Evolutionary conservation across 1,284 basidiomycete species (phyloP).

Genomic region (Cystobasidium slooffiae): DNA sequence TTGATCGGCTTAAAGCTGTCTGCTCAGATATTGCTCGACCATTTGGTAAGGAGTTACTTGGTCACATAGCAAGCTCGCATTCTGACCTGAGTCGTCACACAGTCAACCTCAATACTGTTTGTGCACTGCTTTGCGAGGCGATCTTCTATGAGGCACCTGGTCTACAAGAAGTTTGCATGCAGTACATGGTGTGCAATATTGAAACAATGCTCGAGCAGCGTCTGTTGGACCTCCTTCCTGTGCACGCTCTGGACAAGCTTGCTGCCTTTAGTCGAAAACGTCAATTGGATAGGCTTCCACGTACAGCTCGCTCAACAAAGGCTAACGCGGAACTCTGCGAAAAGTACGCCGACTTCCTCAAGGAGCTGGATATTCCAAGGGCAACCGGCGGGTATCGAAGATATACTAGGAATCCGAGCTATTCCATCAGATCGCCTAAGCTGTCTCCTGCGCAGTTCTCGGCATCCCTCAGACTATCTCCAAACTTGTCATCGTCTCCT

Average conservation of each 20-base stretch:
- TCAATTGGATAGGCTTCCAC: conserved; percentile 71
- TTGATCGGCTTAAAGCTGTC: conserved; percentile 80
- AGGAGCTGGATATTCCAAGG: conserved; percentile 75
- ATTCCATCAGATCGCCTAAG: conserved; percentile 61
- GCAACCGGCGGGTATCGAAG: conserved; percentile 63
- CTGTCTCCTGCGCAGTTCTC: conserved; percentile 60
- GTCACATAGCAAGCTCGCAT: background rate
- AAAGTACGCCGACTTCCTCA: conserved; percentile 76
- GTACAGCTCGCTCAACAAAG: conserved; percentile 65
- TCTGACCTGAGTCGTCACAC: conserved; percentile 46
- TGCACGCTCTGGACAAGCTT: conserved; percentile 71
- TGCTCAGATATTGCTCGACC: conserved; percentile 75
- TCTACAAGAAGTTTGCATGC: conserved; percentile 74
- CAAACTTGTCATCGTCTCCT: conserved; percentile 38
- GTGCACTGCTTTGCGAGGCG: conserved; percentile 80
- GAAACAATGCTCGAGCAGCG: conserved; percentile 84
- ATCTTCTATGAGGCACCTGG: conserved; percentile 74
- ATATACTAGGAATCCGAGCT: conserved; percentile 45
- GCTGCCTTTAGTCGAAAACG: conserved; percentile 65
- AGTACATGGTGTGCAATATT: conserved; percentile 80
- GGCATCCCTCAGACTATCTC: conserved; percentile 48
- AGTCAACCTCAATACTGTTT: conserved; percentile 79
- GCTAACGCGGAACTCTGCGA: conserved; percentile 68
- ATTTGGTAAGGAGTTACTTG: conserved; percentile 48
- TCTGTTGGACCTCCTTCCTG: conserved; percentile 73